Conservation (phyloP, 1,284 basidiomycete species). For the Stygiomarasmius scandens region DNA sequence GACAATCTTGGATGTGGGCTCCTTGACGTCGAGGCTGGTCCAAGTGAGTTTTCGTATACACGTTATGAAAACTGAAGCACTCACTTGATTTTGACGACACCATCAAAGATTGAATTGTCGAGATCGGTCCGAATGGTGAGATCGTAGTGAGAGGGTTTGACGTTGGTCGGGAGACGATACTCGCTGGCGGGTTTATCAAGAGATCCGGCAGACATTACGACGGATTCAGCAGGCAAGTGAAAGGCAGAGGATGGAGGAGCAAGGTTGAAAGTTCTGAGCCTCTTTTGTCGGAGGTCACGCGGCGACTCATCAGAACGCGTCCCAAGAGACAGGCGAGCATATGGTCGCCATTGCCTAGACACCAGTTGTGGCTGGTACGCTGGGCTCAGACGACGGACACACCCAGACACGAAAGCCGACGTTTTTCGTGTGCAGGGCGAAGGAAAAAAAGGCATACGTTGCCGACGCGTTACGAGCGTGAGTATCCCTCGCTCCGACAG, state of each 20-base stretch:
- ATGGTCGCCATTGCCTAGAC: neutral
- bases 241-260: neutral
- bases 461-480: neutral
- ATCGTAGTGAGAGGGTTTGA: slow-evolving; percentile 69
- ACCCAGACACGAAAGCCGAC: neutral
- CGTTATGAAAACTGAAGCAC: slow-evolving; percentile 31
- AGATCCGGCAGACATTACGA: neutral
- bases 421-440: neutral
- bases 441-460: neutral
- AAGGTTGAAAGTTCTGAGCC: neutral
- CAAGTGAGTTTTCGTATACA: neutral
- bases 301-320: neutral
- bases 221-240: neutral
- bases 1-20: slow-evolving; percentile 54
- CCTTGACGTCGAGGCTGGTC: slow-evolving; percentile 49
- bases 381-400: neutral
- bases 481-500: too few species aligned
- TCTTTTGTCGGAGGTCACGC: neutral
- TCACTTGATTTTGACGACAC: slow-evolving; percentile 62
- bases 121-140: slow-evolving; percentile 75
- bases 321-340: neutral
- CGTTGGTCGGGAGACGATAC: slow-evolving; percentile 62
- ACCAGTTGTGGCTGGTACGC: neutral
- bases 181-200: neutral
- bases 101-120: slow-evolving; percentile 59